These are phyloP conservation scores for Malus sylvestris DNA, from an alignment of 306 rosid genomes.

Conservation along the genomic window DNA sequence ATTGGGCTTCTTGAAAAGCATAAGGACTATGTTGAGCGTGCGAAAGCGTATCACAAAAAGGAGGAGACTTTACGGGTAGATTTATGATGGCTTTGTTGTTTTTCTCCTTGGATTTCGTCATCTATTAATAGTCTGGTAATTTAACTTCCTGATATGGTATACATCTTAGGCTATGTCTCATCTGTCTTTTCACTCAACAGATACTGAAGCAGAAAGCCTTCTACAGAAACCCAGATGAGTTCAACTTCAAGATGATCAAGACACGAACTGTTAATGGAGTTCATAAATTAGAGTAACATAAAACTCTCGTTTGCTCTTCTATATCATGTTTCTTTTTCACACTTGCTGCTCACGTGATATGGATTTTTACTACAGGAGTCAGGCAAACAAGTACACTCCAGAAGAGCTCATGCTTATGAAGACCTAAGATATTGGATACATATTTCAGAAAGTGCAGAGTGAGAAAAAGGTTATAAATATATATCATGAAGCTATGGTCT, in stretches of 20 bases:
- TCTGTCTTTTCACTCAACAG: constrained; percentile 29
- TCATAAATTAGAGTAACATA: constrained; percentile 48
- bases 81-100: neutral
- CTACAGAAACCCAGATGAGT: constrained; percentile 67
- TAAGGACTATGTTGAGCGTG: constrained; percentile 81
- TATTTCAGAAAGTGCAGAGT: constrained; percentile 69
- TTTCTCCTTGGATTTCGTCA: neutral
- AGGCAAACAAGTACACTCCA: constrained; percentile 57
- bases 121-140: neutral
- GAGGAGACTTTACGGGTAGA: constrained; percentile 59
- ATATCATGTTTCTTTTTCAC: neutral
- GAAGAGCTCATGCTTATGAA: constrained; percentile 78
- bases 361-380: constrained; percentile 36
- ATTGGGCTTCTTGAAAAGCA: constrained; percentile 83
- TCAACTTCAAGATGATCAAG: constrained; percentile 68
- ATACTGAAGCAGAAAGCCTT: constrained; percentile 74
- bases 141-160: neutral
- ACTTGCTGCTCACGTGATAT: neutral
- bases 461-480: constrained; percentile 51
- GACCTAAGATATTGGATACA: constrained; percentile 74
- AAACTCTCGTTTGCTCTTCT: neutral
- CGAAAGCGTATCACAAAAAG: constrained; percentile 59
- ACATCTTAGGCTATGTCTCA: neutral
- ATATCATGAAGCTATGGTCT: constrained; percentile 4
- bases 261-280: constrained; percentile 55